Percentiles rank a stretch among this genome's conserved stretches.
phyloP scores from a whole-genome alignment of 1,284 basidiomycete genomes.

The Apiotrichum brassicae region DNA sequence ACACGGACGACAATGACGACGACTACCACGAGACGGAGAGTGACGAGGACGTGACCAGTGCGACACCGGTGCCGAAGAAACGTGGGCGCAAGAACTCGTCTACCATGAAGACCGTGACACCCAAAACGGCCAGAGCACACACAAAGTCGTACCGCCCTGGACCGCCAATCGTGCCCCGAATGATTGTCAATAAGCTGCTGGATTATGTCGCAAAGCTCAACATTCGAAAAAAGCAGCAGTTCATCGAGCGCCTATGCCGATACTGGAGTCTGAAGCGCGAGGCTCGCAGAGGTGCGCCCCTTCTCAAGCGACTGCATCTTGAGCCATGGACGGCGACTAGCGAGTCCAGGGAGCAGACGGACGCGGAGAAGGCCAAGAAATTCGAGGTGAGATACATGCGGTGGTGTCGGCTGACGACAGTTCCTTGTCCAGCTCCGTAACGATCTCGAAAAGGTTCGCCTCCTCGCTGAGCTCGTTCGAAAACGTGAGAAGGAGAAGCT shows the following conservation, averaged over 20 bases:
- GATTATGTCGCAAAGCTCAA: conserved; percentile 68
- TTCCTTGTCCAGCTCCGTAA: conserved; percentile 63
- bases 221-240: conserved; percentile 69
- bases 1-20: conserved; percentile 17
- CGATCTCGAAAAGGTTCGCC: conserved; percentile 70
- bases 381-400: conserved; percentile 56
- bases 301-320: conserved; percentile 87
- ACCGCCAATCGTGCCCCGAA: conserved; percentile 52
- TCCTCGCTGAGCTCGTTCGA: conserved; percentile 64
- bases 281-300: conserved; percentile 81
- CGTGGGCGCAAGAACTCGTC: conserved; percentile 15
- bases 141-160: conserved; percentile 52
- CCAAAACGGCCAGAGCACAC: conserved; percentile 53
- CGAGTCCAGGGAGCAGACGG: conserved; percentile 60
- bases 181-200: conserved; percentile 60
- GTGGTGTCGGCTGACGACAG: conserved; percentile 45
- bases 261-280: conserved; percentile 98
- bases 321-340: conserved; percentile 93
- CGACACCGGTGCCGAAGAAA: conserved; percentile 14
- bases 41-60: conserved; percentile 45
- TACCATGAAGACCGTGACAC: conserved; percentile 25
- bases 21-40: conserved; percentile 29
- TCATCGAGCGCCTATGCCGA: conserved; percentile 71
- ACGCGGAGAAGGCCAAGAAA: conserved; percentile 77
- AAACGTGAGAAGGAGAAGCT: conserved; percentile 82